Conservation (phyloP, 83 land plant genomes). For the Isoetes engelmannii region DNA sequence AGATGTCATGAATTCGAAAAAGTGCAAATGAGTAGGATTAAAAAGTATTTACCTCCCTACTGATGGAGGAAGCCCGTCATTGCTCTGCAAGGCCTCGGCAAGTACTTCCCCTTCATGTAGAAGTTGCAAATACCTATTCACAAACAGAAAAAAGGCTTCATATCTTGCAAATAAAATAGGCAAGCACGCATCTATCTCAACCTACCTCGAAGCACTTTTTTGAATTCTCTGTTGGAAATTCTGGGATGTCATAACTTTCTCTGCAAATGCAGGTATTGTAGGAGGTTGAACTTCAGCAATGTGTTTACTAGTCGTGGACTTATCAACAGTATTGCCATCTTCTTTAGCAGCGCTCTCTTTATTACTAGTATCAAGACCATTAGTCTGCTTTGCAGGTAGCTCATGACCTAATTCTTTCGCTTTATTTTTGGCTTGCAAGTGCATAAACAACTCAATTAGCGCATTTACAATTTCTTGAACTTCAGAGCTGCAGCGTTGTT, state of each 20-base stretch:
- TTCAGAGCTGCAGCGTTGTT: constrained; percentile 11
- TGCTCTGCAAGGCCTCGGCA: constrained; percentile 19
- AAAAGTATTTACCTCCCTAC: constrained; percentile 8
- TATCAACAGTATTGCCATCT: neutral
- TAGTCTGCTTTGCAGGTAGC: neutral
- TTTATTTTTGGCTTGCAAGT: constrained; percentile 15
- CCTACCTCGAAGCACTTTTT: constrained; percentile 3
- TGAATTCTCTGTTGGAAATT: constrained; percentile 10
- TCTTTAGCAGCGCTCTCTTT: neutral
- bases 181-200: constrained; percentile 9
- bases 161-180: neutral
- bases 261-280: constrained; percentile 9
- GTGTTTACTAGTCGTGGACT: neutral
- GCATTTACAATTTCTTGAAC: constrained; percentile 24
- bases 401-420: neutral
- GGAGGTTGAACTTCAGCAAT: neutral
- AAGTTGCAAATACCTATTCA: constrained; percentile 24
- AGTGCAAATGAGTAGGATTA: neutral
- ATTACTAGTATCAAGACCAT: neutral
- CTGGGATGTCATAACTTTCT: neutral
- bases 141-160: neutral
- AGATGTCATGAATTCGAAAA: neutral
- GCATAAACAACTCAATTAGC: constrained; percentile 21
- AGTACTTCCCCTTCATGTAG: constrained; percentile 23
- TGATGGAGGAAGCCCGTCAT: constrained; percentile 7